These are phyloP conservation scores for Pichia cabralensis DNA, from an alignment of 805 yeast species.

Conservation along the genomic window DNA sequence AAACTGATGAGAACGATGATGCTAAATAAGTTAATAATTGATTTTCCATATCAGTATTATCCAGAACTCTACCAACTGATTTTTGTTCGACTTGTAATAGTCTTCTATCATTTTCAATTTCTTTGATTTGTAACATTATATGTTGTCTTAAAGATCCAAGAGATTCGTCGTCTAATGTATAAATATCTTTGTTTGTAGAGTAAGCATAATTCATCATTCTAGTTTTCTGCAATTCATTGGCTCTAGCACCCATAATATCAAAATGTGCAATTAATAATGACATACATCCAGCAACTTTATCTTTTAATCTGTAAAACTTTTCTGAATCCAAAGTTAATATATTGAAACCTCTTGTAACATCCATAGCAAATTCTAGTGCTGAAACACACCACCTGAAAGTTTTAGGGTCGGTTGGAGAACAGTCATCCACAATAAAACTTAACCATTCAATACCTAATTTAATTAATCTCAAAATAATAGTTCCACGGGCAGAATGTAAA, in stretches of 20 bases:
- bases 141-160: conserved; percentile 54
- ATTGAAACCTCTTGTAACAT: conserved; percentile 82
- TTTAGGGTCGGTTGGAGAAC: conserved; percentile 82
- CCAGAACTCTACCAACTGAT: conserved; percentile 79
- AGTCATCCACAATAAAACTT: conserved; percentile 85
- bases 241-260: conserved; percentile 96
- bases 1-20: conserved; percentile 77
- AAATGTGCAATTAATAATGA: conserved; percentile 88
- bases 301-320: conserved; percentile 61
- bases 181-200: conserved; percentile 40
- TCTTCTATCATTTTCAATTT: conserved; percentile 49
- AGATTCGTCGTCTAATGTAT: conserved; percentile 43
- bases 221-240: conserved; percentile 56
- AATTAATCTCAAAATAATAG: conserved; percentile 61
- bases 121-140: conserved; percentile 53
- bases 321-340: conserved; percentile 71
- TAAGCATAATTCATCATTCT: conserved; percentile 44
- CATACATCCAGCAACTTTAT: conserved; percentile 90
- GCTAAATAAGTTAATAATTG: conserved; percentile 81
- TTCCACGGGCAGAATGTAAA: conserved; percentile 41
- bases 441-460: conserved; percentile 84
- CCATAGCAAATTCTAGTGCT: conserved; percentile 94
- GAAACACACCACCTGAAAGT: conserved; percentile 95
- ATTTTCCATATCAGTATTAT: conserved; percentile 77
- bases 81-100: conserved; percentile 34